Evolutionary conservation across 2,329 filamentous ascomycete genomes (phyloP).

Genomic region (Verticillium albo-atrum): DNA sequence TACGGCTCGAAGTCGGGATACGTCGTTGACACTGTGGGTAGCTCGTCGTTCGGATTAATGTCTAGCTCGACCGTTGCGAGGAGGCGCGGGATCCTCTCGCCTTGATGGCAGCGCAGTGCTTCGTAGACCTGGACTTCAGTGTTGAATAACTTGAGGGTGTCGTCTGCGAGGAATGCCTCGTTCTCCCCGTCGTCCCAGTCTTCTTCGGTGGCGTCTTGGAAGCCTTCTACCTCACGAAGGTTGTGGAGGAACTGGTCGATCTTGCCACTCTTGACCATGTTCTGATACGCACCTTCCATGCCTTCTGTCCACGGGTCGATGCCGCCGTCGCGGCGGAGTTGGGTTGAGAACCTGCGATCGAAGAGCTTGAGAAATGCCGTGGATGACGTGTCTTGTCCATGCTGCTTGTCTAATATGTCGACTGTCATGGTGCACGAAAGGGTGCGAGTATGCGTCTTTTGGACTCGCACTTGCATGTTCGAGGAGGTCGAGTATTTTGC

Average conservation of each 20-base stretch:
- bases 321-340: slow-evolving; percentile 9
- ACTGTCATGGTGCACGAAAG: slow-evolving; percentile 17
- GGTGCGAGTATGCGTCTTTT: background rate
- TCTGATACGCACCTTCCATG: background rate
- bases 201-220: slow-evolving; percentile 4
- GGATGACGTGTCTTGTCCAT: background rate
- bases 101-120: slow-evolving; percentile 11
- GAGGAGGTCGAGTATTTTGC: background rate
- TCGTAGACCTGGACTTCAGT: slow-evolving; percentile 14
- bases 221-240: background rate
- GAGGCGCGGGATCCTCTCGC: slow-evolving; percentile 13
- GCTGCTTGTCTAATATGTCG: slow-evolving; percentile 6
- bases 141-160: slow-evolving; percentile 5
- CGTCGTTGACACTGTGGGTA: background rate
- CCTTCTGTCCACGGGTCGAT: slow-evolving; percentile 9
- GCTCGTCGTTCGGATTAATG: background rate
- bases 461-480: background rate
- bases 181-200: slow-evolving; percentile 14
- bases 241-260: background rate
- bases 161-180: slow-evolving; percentile 11
- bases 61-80: slow-evolving; percentile 7
- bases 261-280: background rate
- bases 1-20: background rate
- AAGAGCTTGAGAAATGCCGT: slow-evolving; percentile 17
- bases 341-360: slow-evolving; percentile 14